phyloP scores from a whole-genome alignment of 768 basidiomycete genomes.

The Pleurotus cornucopiae region DNA sequence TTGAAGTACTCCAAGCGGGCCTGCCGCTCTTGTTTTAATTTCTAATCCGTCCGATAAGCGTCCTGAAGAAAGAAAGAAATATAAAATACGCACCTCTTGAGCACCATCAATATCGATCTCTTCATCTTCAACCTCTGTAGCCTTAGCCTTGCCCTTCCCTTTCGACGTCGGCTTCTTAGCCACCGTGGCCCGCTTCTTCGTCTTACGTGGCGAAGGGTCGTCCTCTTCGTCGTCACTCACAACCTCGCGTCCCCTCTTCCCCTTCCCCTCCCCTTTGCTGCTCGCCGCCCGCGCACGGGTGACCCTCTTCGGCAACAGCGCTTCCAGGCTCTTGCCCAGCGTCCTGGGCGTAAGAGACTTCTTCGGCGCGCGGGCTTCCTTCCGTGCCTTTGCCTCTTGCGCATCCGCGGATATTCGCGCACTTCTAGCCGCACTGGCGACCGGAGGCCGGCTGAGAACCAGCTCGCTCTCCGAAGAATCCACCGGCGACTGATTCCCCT shows the following conservation, averaged over 20 bases:
- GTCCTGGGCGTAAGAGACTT: background rate
- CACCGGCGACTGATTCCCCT: background rate
- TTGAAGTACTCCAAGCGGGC: slow-evolving; percentile 38
- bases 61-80: background rate
- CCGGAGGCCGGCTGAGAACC: background rate
- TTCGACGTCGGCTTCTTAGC: background rate
- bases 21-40: slow-evolving; percentile 23
- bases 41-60: slow-evolving; percentile 11
- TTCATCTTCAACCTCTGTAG: slow-evolving; percentile 1
- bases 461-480: slow-evolving; percentile 3
- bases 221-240: slow-evolving; percentile 2
- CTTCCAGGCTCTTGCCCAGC: background rate
- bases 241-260: background rate
- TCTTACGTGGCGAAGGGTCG: background rate
- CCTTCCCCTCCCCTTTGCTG: background rate
- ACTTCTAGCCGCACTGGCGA: background rate
- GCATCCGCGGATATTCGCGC: background rate
- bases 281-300: background rate
- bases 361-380: background rate
- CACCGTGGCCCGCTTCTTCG: background rate
- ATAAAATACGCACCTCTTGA: slow-evolving; percentile 4
- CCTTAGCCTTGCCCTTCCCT: background rate
- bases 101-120: slow-evolving; percentile 4
- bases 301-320: background rate
- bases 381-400: background rate